phyloP scores from a whole-genome alignment of 192 early-diverging fungal species.

The Entophlyctis helioformis region DNA sequence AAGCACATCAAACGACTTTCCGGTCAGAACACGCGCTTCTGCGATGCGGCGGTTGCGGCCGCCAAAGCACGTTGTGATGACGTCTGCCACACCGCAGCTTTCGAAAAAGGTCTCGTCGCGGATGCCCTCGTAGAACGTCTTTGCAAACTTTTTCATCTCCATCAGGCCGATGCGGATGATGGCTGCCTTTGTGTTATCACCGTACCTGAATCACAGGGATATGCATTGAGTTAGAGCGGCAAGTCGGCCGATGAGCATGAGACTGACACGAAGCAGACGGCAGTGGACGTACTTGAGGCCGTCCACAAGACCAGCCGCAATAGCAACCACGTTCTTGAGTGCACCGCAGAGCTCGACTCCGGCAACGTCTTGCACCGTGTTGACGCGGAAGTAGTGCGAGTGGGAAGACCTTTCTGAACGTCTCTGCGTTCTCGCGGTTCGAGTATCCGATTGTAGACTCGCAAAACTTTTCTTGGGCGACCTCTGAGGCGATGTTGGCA shows the following conservation, averaged over 20 bases:
- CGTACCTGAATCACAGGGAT: too few species aligned
- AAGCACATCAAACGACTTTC: too few species aligned
- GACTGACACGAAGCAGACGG: too few species aligned
- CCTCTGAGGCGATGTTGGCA: conserved; percentile 95
- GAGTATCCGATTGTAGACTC: conserved; percentile 87
- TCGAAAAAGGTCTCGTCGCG: conserved; percentile 93
- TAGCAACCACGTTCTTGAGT: conserved; percentile 93
- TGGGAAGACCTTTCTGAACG: conserved; percentile 74
- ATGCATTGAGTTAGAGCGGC: too few species aligned
- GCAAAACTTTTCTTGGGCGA: conserved; percentile 88
- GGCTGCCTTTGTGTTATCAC: conserved; percentile 96
- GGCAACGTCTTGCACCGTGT: conserved; percentile 67
- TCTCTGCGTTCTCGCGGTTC: conserved; percentile 54
- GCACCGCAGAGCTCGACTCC: conserved; percentile 97
- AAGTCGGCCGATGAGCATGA: too few species aligned
- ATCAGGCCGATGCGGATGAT: conserved; percentile 90
- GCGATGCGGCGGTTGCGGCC: too few species aligned
- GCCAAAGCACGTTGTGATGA: too few species aligned
- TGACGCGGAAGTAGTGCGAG: conserved; percentile 84
- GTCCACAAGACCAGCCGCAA: conserved; percentile 91
- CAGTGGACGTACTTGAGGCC: conserved; percentile 84
- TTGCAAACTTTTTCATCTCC: conserved; percentile 89
- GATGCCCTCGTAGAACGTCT: conserved; percentile 72
- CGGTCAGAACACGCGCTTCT: too few species aligned
- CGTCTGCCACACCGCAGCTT: conserved; percentile 91